phyloP scores from a whole-genome alignment of 441 rosid species.

The Corymbia citriodora region DNA sequence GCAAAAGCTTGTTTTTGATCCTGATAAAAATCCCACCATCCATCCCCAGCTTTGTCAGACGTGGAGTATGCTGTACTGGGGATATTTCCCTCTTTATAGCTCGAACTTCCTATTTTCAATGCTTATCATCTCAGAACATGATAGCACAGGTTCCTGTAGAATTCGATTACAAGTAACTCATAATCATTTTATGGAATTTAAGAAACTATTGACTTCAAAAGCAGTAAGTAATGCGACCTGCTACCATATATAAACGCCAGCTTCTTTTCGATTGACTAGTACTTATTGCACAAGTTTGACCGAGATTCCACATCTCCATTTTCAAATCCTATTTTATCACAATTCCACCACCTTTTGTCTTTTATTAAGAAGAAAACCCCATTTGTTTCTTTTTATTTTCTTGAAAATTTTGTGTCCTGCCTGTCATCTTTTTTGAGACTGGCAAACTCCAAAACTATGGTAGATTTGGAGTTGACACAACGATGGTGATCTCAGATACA shows the following conservation, averaged over 20 bases:
- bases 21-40: background rate
- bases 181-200: background rate
- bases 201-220: background rate
- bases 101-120: slow-evolving; percentile 8
- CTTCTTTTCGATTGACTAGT: background rate
- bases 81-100: slow-evolving; percentile 2
- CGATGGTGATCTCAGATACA: background rate
- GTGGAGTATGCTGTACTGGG: background rate
- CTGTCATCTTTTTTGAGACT: background rate
- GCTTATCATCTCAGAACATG: slow-evolving; percentile 23
- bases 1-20: background rate
- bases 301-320: background rate
- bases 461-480: background rate
- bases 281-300: background rate
- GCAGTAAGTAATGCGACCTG: background rate
- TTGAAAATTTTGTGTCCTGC: background rate
- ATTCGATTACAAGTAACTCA: background rate
- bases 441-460: background rate
- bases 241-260: background rate
- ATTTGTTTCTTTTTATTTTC: background rate
- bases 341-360: background rate
- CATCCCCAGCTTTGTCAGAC: background rate
- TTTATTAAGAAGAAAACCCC: background rate
- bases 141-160: slow-evolving; percentile 37
- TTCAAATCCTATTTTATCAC: background rate